Evolutionary conservation across 2,329 filamentous ascomycete species (phyloP), one percentile per base, ranked within the genome.

Genomic region (Thelonectria discophora): DNA sequence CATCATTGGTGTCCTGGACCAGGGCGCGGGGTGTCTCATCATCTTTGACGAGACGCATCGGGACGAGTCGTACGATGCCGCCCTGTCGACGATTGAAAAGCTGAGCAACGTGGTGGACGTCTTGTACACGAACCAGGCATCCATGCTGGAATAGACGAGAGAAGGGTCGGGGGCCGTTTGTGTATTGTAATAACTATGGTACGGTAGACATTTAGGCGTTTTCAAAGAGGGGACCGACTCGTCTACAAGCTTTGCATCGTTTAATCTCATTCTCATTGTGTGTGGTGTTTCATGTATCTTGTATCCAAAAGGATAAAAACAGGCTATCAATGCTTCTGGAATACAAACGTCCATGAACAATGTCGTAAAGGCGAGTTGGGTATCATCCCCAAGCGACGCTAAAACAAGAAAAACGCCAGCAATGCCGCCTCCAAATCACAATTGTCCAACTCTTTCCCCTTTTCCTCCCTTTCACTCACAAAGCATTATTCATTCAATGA

Each of bases 111-210:
- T 99, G 68, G 96, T 99, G 66, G 96, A 99, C 79, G 93, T 97
- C 69, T 83, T 99, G 74, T 99, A 98, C 84, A 94, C 93, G 66
- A 98, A 97, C 84, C 94, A 99, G 82, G 95, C 95, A 52, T 97
- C 93, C 62, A 83, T 96, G 84, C 84, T 99, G 71, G 95, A 99
- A 85, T 99, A 88, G 63, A 75, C 32, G 40, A 49, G 46, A 40
- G 18, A 47, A 49, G 48, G 42, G 54, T 30, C 39, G 55, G 52
- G 59, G 55, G 52, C 53, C 55, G 27, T 30, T 66, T 49, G 64
- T 68, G 55, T 65, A 69, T 66, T 73, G 70, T 72, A 72, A 67
- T 71, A n/a, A n/a, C n/a, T n/a, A 70, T 73, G 67, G 69, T 65
- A 68, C 58, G 66, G 69, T 74, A 76, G 71, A 76, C n/a, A n/a